Evolutionary conservation across 805 yeast species (phyloP), one percentile per base, ranked within the genome.

Genomic region (Clavispora carvajalis): DNA sequence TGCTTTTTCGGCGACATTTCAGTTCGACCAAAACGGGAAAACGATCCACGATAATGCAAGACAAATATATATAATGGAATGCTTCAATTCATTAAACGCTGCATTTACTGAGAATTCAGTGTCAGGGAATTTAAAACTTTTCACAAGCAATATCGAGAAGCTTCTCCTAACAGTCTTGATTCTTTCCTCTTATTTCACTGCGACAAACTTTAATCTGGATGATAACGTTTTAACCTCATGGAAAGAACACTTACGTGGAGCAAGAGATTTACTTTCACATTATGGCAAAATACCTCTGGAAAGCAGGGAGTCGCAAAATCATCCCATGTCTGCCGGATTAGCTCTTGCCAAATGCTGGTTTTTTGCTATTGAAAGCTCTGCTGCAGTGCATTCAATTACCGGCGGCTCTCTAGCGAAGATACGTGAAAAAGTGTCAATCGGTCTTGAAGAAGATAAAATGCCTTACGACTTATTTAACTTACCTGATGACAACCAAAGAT

Each of bases 281-380:
- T 58, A 55, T 45, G 34, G 42, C 22, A 37, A 39, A 13, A 43
- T 47, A 35, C 37, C 45, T 25, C 33, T 36, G 11, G 29, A 18
- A 8, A n/a, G 11, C 9, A 39, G 31, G 22, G 24, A 35, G 22
- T 28, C 48, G 28, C 40, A 36, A 33, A 30, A 33, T 9, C 34
- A 31, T n/a, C 30, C 36, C 30, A 46, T 51, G 39, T 43, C 53
- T 17, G 50, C 49, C 16, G 61, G 60, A 11, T 42, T 56, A 12
- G 55, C 60, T 5, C 48, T 57, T 3, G 59, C 62, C 21, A 54
- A 54, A 36, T 48, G 52, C 36, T 56, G 60, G 62, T 57, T 57
- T 36, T 56, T 55, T 33, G 60, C 62, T 28, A 52, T 57, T 19
- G 62, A 57, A 34, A 39, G 53, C 5, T 28, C 52, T 7, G 59